Evolutionary conservation across 1,139 yeast genomes (phyloP).

Genomic region (Debaryomyces fabryi): DNA sequence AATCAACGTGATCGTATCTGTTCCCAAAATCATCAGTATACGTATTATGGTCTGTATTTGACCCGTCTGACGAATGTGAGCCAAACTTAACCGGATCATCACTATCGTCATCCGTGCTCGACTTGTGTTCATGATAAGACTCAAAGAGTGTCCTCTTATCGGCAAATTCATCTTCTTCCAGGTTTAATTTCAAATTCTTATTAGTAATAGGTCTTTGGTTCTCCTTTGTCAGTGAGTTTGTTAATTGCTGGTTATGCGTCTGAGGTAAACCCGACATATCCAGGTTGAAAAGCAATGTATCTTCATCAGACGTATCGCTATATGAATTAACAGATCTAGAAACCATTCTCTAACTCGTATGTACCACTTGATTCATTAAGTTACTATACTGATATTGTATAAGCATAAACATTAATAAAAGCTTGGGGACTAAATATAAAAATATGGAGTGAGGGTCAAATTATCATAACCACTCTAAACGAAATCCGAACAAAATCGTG

Average conservation of each 20-base stretch:
- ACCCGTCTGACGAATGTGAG: conserved; percentile 6
- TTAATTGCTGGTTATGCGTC: conserved; percentile 7
- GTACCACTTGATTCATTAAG: conserved; percentile 3
- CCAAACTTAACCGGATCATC: conserved; percentile 14
- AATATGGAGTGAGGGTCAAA: conserved; percentile 9
- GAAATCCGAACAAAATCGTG: not conserved
- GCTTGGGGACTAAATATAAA: not conserved
- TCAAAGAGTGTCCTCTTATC: conserved; percentile 10
- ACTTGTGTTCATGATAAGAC: conserved; percentile 10
- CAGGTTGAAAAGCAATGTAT: conserved; percentile 3
- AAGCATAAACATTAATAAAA: not conserved
- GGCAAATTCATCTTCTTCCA: conserved; percentile 4
- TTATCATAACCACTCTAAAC: conserved; percentile 10
- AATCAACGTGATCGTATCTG: conserved; percentile 41
- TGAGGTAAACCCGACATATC: conserved; percentile 1
- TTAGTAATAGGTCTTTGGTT: conserved; percentile 9
- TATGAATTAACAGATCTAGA: conserved; percentile 8
- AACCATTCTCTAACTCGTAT: conserved; percentile 5
- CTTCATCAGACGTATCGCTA: conserved; percentile 7
- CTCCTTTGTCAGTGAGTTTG: not conserved
- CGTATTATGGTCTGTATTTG: conserved; percentile 4
- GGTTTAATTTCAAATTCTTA: conserved; percentile 4
- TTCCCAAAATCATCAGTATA: conserved; percentile 37
- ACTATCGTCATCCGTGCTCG: conserved; percentile 11
- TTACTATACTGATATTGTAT: not conserved